Conservation (phyloP, 441 rosid species). For the Mallotus japonicus region DNA sequence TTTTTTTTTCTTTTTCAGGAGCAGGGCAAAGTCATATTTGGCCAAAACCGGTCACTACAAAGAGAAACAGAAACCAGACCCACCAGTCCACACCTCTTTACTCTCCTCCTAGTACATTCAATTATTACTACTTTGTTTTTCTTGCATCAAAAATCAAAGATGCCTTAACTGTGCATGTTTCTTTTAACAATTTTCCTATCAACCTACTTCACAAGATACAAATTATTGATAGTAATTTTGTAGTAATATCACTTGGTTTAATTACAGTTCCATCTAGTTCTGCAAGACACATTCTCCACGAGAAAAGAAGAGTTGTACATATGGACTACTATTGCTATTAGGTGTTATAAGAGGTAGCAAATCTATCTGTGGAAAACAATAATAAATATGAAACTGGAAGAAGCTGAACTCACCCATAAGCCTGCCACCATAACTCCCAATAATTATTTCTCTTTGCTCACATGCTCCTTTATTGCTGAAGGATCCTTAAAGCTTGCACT, state of each 20-base stretch:
- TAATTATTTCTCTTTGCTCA: not conserved
- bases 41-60: not conserved
- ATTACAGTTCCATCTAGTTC: too few species aligned
- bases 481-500: not conserved
- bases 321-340: not conserved
- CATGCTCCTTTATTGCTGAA: not conserved
- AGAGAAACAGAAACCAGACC: not conserved
- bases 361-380: not conserved
- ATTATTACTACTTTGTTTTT: not conserved
- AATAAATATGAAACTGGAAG: slow-evolving; percentile 2
- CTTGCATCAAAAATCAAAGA: not conserved
- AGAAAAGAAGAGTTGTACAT: too few species aligned
- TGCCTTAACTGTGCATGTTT: too few species aligned
- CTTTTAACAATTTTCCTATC: too few species aligned
- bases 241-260: too few species aligned
- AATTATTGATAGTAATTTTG: too few species aligned
- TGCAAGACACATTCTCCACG: too few species aligned
- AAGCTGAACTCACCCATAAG: not conserved
- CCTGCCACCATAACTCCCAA: slow-evolving; percentile 8
- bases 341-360: not conserved
- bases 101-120: slow-evolving; percentile 2
- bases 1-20: not conserved
- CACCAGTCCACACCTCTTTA: not conserved
- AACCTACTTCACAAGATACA: too few species aligned
- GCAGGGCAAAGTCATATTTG: not conserved